These are phyloP conservation scores for Centella asiatica DNA, from an alignment of 129 eudicot genomes.

Conservation along the genomic window DNA sequence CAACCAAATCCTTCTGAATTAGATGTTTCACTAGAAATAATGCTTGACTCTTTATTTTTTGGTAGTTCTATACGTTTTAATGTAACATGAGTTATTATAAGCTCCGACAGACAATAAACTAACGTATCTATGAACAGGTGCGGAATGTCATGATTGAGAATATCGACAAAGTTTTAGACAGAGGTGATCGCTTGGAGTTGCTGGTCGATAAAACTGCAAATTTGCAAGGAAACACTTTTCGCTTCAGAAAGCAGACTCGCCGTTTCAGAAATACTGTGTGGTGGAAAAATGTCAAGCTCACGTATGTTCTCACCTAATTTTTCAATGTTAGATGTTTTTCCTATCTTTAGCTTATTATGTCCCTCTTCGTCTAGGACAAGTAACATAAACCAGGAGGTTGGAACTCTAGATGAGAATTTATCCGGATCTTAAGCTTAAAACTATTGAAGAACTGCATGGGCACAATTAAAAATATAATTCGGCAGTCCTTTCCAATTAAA, in stretches of 20 bases:
- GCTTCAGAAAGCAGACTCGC: constrained; percentile 91
- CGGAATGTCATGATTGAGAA: constrained; percentile 89
- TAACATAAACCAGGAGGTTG: too few relatives aligned
- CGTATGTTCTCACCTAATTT: constrained; percentile 36
- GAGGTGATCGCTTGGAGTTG: constrained; percentile 95
- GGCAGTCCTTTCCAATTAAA: too few relatives aligned
- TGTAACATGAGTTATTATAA: background rate
- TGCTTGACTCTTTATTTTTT: background rate
- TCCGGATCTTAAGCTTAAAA: too few relatives aligned
- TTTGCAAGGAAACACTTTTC: constrained; percentile 85
- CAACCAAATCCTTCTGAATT: background rate
- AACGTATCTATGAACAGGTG: constrained; percentile 40
- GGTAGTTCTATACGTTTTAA: background rate
- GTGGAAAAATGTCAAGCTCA: constrained; percentile 99
- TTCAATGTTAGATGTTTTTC: background rate
- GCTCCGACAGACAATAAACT: background rate
- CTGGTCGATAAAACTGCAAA: constrained; percentile 85
- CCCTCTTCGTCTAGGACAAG: too few relatives aligned
- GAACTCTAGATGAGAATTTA: too few relatives aligned
- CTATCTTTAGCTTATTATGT: too few relatives aligned
- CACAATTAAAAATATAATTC: too few relatives aligned
- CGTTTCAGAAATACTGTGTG: constrained; percentile 86
- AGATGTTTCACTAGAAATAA: background rate
- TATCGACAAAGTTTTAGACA: constrained; percentile 86
- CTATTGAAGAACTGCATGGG: too few relatives aligned